Conservation (phyloP, 345 rosid genomes). For the Rhizophora mangle region DNA sequence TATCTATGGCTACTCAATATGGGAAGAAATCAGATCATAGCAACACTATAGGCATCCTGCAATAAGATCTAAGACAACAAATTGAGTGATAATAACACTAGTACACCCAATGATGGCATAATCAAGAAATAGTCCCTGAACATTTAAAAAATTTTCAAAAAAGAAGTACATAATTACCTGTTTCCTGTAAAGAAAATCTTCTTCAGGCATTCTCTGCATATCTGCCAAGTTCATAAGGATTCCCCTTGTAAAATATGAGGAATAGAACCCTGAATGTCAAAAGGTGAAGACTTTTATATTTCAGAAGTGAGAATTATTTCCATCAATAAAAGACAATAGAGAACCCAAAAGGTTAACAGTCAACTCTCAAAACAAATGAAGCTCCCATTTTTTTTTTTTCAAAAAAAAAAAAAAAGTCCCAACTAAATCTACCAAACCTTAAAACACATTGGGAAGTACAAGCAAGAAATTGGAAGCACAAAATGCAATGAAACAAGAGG, state of each 20-base stretch:
- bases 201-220: slow-evolving; percentile 81
- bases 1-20: too few relatives aligned
- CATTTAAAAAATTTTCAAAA: neutral
- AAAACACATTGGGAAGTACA: neutral
- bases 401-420: neutral
- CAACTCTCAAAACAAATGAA: too few relatives aligned
- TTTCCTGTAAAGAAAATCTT: slow-evolving; percentile 74
- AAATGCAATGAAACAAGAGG: neutral
- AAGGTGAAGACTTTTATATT: neutral
- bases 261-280: slow-evolving; percentile 46
- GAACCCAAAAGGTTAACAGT: too few relatives aligned
- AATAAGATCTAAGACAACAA: neutral
- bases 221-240: slow-evolving; percentile 72
- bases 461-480: neutral
- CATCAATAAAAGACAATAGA: too few relatives aligned
- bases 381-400: too few relatives aligned
- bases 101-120: too few relatives aligned
- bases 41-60: neutral
- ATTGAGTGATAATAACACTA: too few relatives aligned
- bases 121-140: too few relatives aligned
- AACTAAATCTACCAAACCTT: neutral
- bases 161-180: slow-evolving; percentile 47
- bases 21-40: neutral
- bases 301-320: too few relatives aligned
- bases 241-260: slow-evolving; percentile 77